These are phyloP conservation scores for Collybiopsis confluens DNA, from an alignment of 768 basidiomycete species.

Conservation along the genomic window DNA sequence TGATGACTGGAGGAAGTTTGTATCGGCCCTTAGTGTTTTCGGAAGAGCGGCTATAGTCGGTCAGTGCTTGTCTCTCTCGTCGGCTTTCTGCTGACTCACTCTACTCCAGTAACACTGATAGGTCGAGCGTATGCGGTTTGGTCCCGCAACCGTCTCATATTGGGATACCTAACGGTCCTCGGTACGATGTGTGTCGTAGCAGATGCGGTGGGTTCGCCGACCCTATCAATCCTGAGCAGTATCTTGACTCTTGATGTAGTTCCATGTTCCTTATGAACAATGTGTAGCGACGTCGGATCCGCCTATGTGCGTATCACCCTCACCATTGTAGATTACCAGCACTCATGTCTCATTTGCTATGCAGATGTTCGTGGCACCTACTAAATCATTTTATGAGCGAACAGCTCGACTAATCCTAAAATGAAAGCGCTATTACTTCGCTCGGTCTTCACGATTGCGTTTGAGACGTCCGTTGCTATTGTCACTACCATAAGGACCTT, in stretches of 20 bases:
- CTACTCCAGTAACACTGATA: constrained; percentile 8
- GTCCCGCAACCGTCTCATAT: constrained; percentile 13
- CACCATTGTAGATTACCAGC: too few relatives aligned
- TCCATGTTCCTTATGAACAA: constrained; percentile 15
- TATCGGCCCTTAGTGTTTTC: constrained; percentile 24
- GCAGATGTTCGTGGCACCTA: too few relatives aligned
- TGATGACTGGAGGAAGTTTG: constrained; percentile 20
- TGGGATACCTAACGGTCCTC: constrained; percentile 14
- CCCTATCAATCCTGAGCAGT: neutral
- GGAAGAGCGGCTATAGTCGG: constrained; percentile 26
- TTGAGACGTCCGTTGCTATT: constrained; percentile 13
- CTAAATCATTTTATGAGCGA: too few relatives aligned
- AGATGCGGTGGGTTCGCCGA: constrained; percentile 17
- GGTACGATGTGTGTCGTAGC: constrained; percentile 18
- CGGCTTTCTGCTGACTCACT: neutral
- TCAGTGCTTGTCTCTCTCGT: constrained; percentile 4
- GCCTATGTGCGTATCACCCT: constrained; percentile 10
- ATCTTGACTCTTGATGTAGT: constrained; percentile 1
- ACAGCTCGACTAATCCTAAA: neutral
- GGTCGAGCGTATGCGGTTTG: constrained; percentile 20
- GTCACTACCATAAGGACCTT: constrained; percentile 15
- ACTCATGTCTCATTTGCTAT: too few relatives aligned
- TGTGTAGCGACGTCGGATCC: constrained; percentile 15
- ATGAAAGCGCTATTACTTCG: constrained; percentile 12
- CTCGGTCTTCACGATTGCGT: constrained; percentile 15